Evolutionary conservation across 192 early-diverging fungal species (phyloP), one percentile per base, ranked within the genome.

Genomic region (Coemansia sp.): DNA sequence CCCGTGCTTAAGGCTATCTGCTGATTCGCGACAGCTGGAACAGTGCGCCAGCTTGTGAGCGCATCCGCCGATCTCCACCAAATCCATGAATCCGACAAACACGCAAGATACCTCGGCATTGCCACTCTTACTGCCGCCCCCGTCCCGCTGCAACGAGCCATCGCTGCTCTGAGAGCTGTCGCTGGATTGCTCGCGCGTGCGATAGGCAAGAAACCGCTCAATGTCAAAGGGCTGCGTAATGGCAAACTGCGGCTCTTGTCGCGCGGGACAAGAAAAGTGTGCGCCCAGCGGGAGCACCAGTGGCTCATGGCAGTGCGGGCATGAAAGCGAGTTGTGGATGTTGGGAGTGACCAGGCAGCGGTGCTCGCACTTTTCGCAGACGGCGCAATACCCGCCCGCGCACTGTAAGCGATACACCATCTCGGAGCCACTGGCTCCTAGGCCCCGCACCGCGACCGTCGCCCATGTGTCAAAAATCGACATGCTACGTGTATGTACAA

Each of bases 201-300:
- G 20, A 59, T 67, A 62, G 4, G 72, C 62, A n/a, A 80, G 64
- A 38, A 80, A 80, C 31, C 48, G 50, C 47, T 75, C 73, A 52
- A 80, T 72, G 52, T 80, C 59, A 36, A 80, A 80, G 21, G 77
- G 65, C 35, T 53, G 42, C 62, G 65, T 61, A 8, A 75, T 62
- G 31, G 77, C 72, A 65, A 80, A 80, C 64, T 74, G 72, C 13
- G 43, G 41, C 47, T 69, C 69, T 48, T 75, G 62, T 16, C 43
- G 50, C 12, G 73, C 77, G 7, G 77, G 72, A 35, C 77, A 80
- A 12, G 66, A 48, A 65, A 80, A 80, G 66, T 80, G 77, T 16
- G 77, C 77, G 21, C 64, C 77, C 36, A 80, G 59, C 20, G 77
- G 73, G 38, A 80, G 65, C 42, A 48, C 61, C 52, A 80, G 38